A percentile compares a stretch with the other conserved stretches of the same genome.
Evolutionary conservation across 2,329 filamentous ascomycete genomes (phyloP).

Genomic region (Aurifilum marmelostoma): DNA sequence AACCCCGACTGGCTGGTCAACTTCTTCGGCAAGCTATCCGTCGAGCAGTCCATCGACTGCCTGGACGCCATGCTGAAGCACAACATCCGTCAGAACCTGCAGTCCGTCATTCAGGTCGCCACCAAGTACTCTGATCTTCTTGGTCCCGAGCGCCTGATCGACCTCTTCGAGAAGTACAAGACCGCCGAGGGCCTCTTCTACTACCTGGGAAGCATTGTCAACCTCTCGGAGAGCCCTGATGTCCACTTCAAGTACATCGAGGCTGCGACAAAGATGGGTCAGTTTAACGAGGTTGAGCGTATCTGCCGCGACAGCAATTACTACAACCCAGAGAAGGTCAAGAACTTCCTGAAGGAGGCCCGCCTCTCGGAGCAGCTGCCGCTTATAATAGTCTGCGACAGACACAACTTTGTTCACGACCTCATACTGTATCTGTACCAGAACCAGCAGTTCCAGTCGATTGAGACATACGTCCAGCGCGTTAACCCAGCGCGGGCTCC

Average conservation of each 20-base stretch:
- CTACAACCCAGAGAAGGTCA: slow-evolving; percentile 93
- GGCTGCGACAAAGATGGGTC: slow-evolving; percentile 89
- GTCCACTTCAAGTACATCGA: slow-evolving; percentile 99
- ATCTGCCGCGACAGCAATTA: slow-evolving; percentile 92
- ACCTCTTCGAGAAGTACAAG: slow-evolving; percentile 96
- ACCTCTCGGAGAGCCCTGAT: slow-evolving; percentile 91
- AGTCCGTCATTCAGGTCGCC: slow-evolving; percentile 90
- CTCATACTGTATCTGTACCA: slow-evolving; percentile 96
- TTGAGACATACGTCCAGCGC: slow-evolving; percentile 96
- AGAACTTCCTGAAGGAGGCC: slow-evolving; percentile 99
- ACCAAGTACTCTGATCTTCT: slow-evolving; percentile 98
- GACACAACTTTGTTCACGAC: slow-evolving; percentile 99
- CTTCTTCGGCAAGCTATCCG: slow-evolving; percentile 92
- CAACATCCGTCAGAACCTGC: slow-evolving; percentile 96
- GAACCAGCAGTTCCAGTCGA: slow-evolving; percentile 98
- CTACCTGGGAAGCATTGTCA: slow-evolving; percentile 97
- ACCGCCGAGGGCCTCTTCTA: slow-evolving; percentile 97
- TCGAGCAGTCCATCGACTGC: slow-evolving; percentile 93
- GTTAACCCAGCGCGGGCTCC: slow-evolving; percentile 92
- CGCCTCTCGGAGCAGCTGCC: slow-evolving; percentile 90
- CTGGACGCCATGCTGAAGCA: slow-evolving; percentile 94
- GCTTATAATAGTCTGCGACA: slow-evolving; percentile 96
- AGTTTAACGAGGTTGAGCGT: slow-evolving; percentile 94
- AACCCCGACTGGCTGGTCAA: slow-evolving; percentile 87
- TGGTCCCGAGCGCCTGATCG: slow-evolving; percentile 83